Evolutionary conservation across 345 rosid genomes (phyloP).

Genomic region (Syzygium oleosum): DNA sequence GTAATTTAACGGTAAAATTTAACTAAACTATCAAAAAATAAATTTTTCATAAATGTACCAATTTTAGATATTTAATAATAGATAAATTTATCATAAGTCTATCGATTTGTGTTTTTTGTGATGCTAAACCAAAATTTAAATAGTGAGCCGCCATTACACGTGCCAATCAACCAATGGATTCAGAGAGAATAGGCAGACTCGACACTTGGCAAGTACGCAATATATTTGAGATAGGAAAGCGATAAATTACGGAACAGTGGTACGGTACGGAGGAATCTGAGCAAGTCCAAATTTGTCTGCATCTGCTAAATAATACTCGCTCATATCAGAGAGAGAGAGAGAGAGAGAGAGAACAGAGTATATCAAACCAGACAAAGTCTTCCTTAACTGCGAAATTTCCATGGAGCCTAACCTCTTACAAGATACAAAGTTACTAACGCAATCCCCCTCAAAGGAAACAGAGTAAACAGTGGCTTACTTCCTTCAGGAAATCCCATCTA

Average conservation of each 20-base stretch:
- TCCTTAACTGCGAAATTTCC: not conserved
- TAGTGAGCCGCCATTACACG: not conserved
- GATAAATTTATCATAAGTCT: too few species aligned
- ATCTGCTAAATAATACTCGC: not conserved
- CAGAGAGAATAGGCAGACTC: not conserved
- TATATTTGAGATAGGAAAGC: not conserved
- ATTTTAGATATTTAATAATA: too few species aligned
- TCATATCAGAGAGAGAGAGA: not conserved
- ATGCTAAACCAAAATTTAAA: not conserved
- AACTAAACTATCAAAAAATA: too few species aligned
- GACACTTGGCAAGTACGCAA: not conserved
- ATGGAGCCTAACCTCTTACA: not conserved
- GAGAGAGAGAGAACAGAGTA: not conserved
- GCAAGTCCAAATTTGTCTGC: not conserved
- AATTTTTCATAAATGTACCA: too few species aligned
- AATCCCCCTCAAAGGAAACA: not conserved
- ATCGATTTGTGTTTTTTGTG: accelerated
- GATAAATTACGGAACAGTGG: not conserved
- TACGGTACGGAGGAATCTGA: not conserved
- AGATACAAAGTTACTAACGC: not conserved
- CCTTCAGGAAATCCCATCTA: not conserved
- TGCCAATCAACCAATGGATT: not conserved
- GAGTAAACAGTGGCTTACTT: not conserved
- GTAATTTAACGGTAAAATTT: too few species aligned
- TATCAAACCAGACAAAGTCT: not conserved